Evolutionary conservation across 2,329 filamentous ascomycete species (phyloP), one percentile per base, ranked within the genome.

Genomic region (Aspergillus puulaauensis): DNA sequence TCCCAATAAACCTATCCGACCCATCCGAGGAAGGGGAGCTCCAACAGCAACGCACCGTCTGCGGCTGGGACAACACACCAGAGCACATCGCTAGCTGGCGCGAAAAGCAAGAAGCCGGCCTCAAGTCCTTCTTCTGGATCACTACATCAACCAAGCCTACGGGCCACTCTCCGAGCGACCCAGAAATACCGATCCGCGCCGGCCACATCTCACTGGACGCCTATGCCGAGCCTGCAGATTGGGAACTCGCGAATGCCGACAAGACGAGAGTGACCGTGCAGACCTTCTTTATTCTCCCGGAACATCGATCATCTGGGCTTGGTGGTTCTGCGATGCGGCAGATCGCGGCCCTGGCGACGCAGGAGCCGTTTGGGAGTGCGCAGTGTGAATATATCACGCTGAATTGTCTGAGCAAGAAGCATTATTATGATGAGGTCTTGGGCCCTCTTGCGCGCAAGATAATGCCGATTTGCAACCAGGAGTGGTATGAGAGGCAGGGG

Each of bases 201-300:
- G 69, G 69, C 19, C 69, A 71, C 41, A 70, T 71, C 31, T 69
- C 69, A 1, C 67, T 71, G 24, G 67, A 70, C 39, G 54, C 64
- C 12, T 63, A 63, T 24, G 54, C 61, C 8, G 27, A 55, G 2
- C 59, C 61, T 1, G 52, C 57, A 1, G 62, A 64, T 41, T 41
- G 23, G 3, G 51, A 56, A 0, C 53, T 64, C n/a, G 61, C 62
- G 11, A 65, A 55, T 6, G 35, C 56, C 1, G 60, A 64, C 9
- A 63, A 63, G 21, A 60, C 60, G 9, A 54, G 57, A 14, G 48
- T 69, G 6, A 60, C 61, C 2, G 57, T 70, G n/a, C 62, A 62
- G 21, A 61, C 55, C 0, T 70, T 70, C 57, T 71, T 70, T 21
- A 65, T 70, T 21, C 39, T 64, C 2, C 65, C 66, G 0, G 41